Evolutionary conservation across 1,284 basidiomycete genomes (phyloP), one percentile per base, ranked within the genome.

Genomic region (Marasmius fiardii): DNA sequence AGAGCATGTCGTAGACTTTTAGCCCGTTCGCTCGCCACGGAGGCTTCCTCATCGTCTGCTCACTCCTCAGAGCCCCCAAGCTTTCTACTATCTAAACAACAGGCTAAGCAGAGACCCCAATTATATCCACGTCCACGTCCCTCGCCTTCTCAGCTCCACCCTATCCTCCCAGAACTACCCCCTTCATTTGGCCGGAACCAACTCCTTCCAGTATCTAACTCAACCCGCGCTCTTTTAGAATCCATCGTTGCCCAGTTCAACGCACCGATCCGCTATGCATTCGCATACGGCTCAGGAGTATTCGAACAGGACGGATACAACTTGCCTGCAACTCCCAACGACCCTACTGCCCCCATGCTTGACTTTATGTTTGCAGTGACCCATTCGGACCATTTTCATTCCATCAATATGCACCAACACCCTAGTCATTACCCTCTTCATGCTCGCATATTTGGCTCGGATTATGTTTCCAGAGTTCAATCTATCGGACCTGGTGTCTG

Each of bases 321-420:
- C 56, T 64, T 68, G 1, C 56, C 61, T 11, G 56, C 58, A 45
- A 33, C 62, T 47, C 60, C 64, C 20, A 62, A 59, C 11, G 68
- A 67, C n/a, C 66, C 71, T 41, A 73, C 77, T 21, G 68, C 70
- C 21, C 93, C 93, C 0, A 92, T 99, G 88, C 82, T 98, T 20
- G 96, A 99, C 72, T 95, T 99, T 65, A 84, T 99, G 70, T 90
- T 99, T 67, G 93, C 95, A 0, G 95, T 98, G 39, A 92, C 92
- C 0, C 92, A 96, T 64, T 81, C 96, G 0, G 81, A 80, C 20
- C 93, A 96, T 66, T 99, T 95, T 80, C 97, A 99, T 70, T 90
- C 86, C 31, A 90, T 94, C 70, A 99, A 99, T 70, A 88, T 98
- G 82, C 79, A 86, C 43, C 92, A 95, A 70, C 83, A 91, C 67